These are phyloP conservation scores for Salicornia ramosissima DNA, from an alignment of 148 eudicot genomes.

Conservation along the genomic window DNA sequence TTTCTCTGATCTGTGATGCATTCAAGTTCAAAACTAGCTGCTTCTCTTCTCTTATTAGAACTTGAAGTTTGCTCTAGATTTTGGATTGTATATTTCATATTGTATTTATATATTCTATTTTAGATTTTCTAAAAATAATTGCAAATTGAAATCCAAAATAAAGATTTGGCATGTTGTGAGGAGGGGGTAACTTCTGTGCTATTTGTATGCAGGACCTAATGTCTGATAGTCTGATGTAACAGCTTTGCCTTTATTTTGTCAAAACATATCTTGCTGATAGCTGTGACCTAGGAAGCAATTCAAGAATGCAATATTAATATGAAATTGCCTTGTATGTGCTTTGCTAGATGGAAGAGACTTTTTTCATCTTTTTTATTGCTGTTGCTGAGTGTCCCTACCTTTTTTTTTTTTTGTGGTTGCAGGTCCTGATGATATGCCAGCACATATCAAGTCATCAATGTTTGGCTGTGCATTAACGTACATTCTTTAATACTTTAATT, in stretches of 20 bases:
- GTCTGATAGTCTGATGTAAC: no score
- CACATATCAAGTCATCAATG: slow-evolving; percentile 96
- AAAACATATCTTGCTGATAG: not conserved
- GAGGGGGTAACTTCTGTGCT: no score
- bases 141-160: no score
- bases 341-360: not conserved
- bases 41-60: not conserved
- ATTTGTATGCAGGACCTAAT: no score
- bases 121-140: not conserved
- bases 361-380: not conserved
- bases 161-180: no score
- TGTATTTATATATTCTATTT: not conserved
- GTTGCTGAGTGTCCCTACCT: not conserved
- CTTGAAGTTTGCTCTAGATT: not conserved
- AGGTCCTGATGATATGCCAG: slow-evolving; percentile 99
- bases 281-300: not conserved
- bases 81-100: not conserved
- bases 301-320: not conserved
- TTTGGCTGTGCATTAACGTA: slow-evolving; percentile 87
- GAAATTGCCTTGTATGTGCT: not conserved
- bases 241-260: not conserved
- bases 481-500: slow-evolving; percentile 21
- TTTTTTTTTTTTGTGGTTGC: slow-evolving; percentile 19
- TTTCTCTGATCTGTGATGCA: not conserved
- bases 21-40: not conserved